These are phyloP conservation scores for Backusella parvicylindrica DNA, from an alignment of 192 early-diverging fungal species.

Conservation along the genomic window DNA sequence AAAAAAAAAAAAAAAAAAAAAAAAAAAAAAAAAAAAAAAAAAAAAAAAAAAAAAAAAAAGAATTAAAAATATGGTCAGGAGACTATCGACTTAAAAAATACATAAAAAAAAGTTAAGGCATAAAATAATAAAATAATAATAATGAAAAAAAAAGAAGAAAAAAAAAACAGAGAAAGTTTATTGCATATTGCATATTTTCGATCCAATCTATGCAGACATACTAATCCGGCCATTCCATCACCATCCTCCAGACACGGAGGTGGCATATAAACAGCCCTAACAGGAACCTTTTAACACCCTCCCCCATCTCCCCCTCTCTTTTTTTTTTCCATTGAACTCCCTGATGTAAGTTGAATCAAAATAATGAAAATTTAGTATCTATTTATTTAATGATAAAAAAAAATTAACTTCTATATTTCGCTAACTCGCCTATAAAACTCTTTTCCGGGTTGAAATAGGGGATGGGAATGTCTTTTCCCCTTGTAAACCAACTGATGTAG, in stretches of 20 bases:
- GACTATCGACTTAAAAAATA: not conserved
- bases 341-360: constrained; percentile 10
- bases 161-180: not conserved
- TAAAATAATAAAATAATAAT: not conserved
- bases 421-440: not conserved
- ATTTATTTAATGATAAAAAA: constrained; percentile 4
- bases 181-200: constrained; percentile 14
- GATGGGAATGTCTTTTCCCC: not conserved
- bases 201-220: constrained; percentile 12
- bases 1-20: not conserved
- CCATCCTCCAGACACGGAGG: constrained; percentile 8
- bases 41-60: not conserved
- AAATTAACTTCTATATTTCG: not conserved
- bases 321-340: not conserved
- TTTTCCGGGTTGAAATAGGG: not conserved
- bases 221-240: constrained; percentile 18
- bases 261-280: constrained; percentile 12
- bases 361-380: constrained; percentile 7
- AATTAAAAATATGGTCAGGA: constrained; percentile 5
- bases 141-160: not conserved
- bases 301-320: not conserved
- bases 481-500: not conserved
- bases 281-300: not conserved
- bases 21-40: not conserved
- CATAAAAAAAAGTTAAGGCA: not conserved